Conservation (phyloP, 495 filamentous ascomycete species). For the Evansstolkia leycettana region DNA sequence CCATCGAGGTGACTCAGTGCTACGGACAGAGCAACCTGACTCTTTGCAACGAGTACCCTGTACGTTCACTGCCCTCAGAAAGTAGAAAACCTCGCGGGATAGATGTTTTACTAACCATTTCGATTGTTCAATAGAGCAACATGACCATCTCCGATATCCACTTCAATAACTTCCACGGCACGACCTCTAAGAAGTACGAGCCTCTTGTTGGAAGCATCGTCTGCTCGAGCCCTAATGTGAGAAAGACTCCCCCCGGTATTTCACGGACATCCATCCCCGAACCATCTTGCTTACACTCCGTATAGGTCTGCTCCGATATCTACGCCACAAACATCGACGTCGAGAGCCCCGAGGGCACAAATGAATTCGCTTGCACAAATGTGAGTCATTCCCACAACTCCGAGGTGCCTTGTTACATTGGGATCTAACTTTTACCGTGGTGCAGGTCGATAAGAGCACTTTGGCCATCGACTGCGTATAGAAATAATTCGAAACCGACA, state of each 20-base stretch:
- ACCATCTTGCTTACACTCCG: not conserved
- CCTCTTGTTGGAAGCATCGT: constrained; percentile 43
- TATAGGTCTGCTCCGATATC: constrained; percentile 41
- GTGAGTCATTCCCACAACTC: constrained; percentile 15
- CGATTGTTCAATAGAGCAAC: constrained; percentile 25
- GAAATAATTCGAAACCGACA: no score
- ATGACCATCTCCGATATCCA: constrained; percentile 44
- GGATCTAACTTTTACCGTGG: not conserved
- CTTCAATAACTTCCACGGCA: constrained; percentile 42
- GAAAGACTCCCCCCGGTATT: no score
- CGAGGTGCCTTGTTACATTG: not conserved
- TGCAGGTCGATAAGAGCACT: constrained; percentile 23
- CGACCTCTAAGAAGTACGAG: constrained; percentile 37
- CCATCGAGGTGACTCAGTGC: constrained; percentile 54
- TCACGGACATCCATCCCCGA: no score
- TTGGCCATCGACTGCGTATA: constrained; percentile 32
- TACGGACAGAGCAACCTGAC: constrained; percentile 53
- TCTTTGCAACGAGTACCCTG: constrained; percentile 45
- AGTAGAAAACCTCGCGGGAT: not conserved
- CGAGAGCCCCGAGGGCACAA: constrained; percentile 33
- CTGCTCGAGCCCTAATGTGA: constrained; percentile 39
- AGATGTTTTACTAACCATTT: not conserved
- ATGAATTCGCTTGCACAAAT: constrained; percentile 41
- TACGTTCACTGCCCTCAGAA: constrained; percentile 2
- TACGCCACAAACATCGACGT: constrained; percentile 38